Conservation (phyloP, 78 protist species). For the Capsaspora owczarzaki region DNA sequence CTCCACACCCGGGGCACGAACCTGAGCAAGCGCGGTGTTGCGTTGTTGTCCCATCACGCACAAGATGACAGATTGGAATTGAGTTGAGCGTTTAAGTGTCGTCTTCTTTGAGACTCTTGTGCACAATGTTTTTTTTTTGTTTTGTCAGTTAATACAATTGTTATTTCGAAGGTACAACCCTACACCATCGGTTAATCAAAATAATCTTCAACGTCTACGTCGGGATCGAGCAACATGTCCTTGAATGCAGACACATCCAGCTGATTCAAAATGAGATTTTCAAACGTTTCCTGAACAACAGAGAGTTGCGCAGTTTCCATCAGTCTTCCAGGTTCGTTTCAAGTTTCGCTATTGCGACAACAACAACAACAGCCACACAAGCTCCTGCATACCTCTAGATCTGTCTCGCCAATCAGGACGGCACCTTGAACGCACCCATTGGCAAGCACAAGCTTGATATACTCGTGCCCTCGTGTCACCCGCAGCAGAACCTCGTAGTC, state of each 20-base stretch:
- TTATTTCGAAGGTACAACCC: too few relatives aligned
- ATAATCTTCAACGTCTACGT: conserved; percentile 5
- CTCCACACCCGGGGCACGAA: too few relatives aligned
- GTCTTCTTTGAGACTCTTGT: too few relatives aligned
- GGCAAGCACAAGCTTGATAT: background rate
- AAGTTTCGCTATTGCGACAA: background rate
- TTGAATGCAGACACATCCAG: background rate
- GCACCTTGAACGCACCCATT: background rate
- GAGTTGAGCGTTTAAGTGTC: too few relatives aligned
- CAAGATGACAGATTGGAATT: too few relatives aligned
- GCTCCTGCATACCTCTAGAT: background rate
- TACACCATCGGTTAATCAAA: conserved; percentile 7
- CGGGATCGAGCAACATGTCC: background rate
- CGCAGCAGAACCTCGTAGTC: background rate
- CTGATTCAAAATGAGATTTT: conserved; percentile 6
- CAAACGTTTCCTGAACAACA: background rate
- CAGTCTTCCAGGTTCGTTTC: background rate
- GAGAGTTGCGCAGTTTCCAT: too few relatives aligned
- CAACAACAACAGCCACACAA: background rate
- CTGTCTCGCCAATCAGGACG: conserved; percentile 11
- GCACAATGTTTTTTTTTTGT: too few relatives aligned
- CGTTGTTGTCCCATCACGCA: too few relatives aligned
- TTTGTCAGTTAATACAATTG: too few relatives aligned
- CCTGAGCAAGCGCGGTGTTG: too few relatives aligned
- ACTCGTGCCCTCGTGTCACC: background rate